A percentile compares a stretch with the other conserved stretches of the same genome.
Conservation (phyloP, 2,329 filamentous ascomycete species). For the Colletotrichum magnum region DNA sequence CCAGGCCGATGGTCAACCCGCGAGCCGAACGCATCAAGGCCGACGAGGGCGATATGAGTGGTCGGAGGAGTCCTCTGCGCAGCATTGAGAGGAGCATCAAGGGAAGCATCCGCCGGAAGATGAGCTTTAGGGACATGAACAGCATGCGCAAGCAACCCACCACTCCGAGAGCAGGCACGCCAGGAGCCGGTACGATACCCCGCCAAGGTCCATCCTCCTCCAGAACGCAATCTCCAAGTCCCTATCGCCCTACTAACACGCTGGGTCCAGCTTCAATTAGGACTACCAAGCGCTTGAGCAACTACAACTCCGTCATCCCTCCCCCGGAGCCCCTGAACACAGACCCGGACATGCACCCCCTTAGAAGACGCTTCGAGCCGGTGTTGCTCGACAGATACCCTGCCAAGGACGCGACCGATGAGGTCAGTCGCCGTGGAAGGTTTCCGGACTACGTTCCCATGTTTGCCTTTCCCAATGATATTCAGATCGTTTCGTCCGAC, state of each 20-base stretch:
- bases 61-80: slow-evolving; percentile 69
- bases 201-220: slow-evolving; percentile 31
- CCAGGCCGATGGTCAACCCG: slow-evolving; percentile 80
- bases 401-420: slow-evolving; percentile 84
- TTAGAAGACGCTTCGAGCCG: slow-evolving; percentile 94
- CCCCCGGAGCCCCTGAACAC: slow-evolving; percentile 90
- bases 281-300: slow-evolving; percentile 90
- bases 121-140: slow-evolving; percentile 95
- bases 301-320: slow-evolving; percentile 98
- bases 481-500: slow-evolving; percentile 95
- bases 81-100: slow-evolving; percentile 74
- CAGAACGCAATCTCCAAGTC: slow-evolving; percentile 38
- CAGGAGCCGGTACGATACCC: slow-evolving; percentile 38
- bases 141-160: slow-evolving; percentile 91
- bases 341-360: slow-evolving; percentile 93
- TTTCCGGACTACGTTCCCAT: slow-evolving; percentile 99
- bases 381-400: slow-evolving; percentile 97
- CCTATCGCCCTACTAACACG: slow-evolving; percentile 39
- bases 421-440: slow-evolving; percentile 82
- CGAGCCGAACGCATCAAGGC: slow-evolving; percentile 86
- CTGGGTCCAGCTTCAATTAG: slow-evolving; percentile 70
- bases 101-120: slow-evolving; percentile 92
- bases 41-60: slow-evolving; percentile 73
- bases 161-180: slow-evolving; percentile 51
- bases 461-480: slow-evolving; percentile 99